phyloP scores from a whole-genome alignment of 352 stramenopile genomes.

The Phytophthora gonapodyides region DNA sequence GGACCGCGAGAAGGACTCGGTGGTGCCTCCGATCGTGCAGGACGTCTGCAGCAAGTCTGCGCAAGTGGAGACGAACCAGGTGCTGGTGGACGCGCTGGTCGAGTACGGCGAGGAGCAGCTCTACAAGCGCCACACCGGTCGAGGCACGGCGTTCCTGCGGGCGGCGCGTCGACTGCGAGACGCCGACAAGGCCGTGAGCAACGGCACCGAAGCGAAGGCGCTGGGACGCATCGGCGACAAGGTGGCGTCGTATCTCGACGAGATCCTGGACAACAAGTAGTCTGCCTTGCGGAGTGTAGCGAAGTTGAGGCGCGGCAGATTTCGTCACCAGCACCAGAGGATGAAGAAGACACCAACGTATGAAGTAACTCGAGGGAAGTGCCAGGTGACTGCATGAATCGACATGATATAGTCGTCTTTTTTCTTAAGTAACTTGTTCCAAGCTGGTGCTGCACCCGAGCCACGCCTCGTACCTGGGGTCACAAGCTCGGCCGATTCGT shows the following conservation, averaged over 20 bases:
- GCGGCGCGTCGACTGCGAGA: constrained; percentile 59
- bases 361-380: constrained; percentile 4
- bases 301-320: background rate
- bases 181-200: constrained; percentile 52
- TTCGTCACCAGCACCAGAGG: constrained; percentile 11
- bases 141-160: constrained; percentile 66
- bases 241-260: constrained; percentile 62
- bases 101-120: constrained; percentile 65
- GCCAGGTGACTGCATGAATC: constrained; percentile 12
- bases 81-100: constrained; percentile 63
- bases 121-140: constrained; percentile 55
- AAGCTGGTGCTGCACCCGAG: constrained; percentile 21
- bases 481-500: constrained; percentile 21
- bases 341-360: constrained; percentile 6
- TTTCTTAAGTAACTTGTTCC: background rate
- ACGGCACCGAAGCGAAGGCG: constrained; percentile 52
- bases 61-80: constrained; percentile 56
- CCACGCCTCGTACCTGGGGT: constrained; percentile 30
- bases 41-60: constrained; percentile 53
- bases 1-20: constrained; percentile 13
- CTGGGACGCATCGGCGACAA: constrained; percentile 67
- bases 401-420: constrained; percentile 8
- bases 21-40: constrained; percentile 51
- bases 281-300: background rate
- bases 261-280: constrained; percentile 34